Evolutionary conservation across 805 yeast genomes (phyloP).

Genomic region (Candida loeiensis): DNA sequence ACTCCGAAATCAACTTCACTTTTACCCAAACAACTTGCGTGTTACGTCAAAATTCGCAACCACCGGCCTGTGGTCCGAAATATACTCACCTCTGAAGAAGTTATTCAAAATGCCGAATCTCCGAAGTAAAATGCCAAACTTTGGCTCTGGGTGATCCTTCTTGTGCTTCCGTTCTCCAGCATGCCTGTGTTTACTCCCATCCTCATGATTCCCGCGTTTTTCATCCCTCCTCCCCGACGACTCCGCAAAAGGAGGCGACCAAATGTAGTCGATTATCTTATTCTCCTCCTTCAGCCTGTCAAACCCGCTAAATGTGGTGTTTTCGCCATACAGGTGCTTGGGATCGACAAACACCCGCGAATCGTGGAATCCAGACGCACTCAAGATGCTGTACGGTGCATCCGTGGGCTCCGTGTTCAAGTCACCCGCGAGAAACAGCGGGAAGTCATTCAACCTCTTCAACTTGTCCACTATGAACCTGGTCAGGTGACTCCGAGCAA

Average conservation of each 20-base stretch:
- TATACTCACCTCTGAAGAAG: constrained; percentile 24
- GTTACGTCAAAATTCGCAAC: constrained; percentile 17
- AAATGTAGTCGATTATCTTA: constrained; percentile 43
- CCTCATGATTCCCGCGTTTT: no score
- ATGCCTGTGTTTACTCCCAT: background rate
- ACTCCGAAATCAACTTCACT: no score
- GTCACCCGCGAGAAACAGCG: constrained; percentile 40
- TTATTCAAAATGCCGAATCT: constrained; percentile 40
- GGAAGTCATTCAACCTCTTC: constrained; percentile 27
- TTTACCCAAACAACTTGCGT: background rate
- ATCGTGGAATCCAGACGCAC: constrained; percentile 36
- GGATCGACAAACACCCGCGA: constrained; percentile 28
- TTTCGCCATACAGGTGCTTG: constrained; percentile 38
- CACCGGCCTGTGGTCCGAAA: constrained; percentile 44
- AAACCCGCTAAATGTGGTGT: constrained; percentile 50
- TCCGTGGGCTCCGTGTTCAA: constrained; percentile 41
- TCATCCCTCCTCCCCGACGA: background rate
- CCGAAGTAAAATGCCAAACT: constrained; percentile 28
- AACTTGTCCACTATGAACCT: constrained; percentile 39
- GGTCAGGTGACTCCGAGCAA: constrained; percentile 35
- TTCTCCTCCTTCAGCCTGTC: constrained; percentile 23
- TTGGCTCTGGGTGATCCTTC: constrained; percentile 4
- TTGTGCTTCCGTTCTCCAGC: background rate
- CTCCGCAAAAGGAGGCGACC: constrained; percentile 28
- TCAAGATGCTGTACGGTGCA: constrained; percentile 39